phyloP scores from a whole-genome alignment of 2,329 filamentous ascomycete species.

The Fusarium anguioides region DNA sequence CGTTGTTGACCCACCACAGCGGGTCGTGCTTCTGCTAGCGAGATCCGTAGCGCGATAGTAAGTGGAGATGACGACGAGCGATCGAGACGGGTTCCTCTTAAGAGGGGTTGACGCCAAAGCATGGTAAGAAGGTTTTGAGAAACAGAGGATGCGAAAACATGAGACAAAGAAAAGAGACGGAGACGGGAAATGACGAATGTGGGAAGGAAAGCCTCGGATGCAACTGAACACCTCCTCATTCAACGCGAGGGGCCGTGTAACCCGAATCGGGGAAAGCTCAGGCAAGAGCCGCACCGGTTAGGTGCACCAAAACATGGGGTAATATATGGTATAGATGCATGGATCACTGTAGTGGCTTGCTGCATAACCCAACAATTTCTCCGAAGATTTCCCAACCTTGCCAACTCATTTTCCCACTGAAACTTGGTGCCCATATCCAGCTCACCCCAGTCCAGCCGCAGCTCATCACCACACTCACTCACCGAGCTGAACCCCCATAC shows the following conservation, averaged over 20 bases:
- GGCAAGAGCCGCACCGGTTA: constrained; percentile 19
- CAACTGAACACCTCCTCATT: constrained; percentile 30
- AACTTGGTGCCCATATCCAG: constrained; percentile 31
- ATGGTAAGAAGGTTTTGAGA: constrained; percentile 39
- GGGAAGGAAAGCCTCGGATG: constrained; percentile 14
- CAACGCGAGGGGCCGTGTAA: constrained; percentile 39
- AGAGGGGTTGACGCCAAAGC: constrained; percentile 45
- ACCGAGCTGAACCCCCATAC: constrained; percentile 6
- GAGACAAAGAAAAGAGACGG: constrained; percentile 2
- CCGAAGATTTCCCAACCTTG: constrained; percentile 43
- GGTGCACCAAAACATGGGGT: constrained; percentile 33
- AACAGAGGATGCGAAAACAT: neutral
- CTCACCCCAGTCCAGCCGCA: constrained; percentile 1
- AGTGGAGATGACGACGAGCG: constrained; percentile 36
- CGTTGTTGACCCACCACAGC: constrained; percentile 40
- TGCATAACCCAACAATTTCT: constrained; percentile 18
- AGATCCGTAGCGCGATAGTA: constrained; percentile 37
- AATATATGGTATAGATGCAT: constrained; percentile 20
- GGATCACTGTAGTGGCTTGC: neutral
- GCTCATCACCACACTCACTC: constrained; percentile 10
- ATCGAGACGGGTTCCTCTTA: constrained; percentile 41
- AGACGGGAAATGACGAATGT: constrained; percentile 6
- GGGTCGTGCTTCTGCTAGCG: constrained; percentile 35
- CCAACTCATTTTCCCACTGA: constrained; percentile 37
- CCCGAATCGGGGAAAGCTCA: constrained; percentile 33